Conservation (phyloP, 2,329 filamentous ascomycete species). For the Pyricularia pennisetigena region DNA sequence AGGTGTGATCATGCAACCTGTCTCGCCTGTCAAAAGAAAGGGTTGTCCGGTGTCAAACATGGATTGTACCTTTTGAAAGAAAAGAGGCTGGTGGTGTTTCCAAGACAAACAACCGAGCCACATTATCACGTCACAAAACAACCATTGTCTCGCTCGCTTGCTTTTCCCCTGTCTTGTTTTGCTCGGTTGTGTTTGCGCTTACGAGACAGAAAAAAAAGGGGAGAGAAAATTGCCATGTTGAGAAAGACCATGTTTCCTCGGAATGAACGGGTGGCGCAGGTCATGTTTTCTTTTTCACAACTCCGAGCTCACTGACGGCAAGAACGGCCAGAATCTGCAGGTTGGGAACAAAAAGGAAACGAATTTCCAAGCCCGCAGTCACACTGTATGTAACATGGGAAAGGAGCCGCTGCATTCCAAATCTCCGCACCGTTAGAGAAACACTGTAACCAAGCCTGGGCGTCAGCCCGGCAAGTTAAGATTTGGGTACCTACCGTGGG, state of each 20-base stretch:
- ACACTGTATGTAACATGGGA: background rate
- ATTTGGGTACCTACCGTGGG: background rate
- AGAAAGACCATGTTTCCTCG: background rate
- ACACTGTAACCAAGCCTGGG: background rate
- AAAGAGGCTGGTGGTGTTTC: background rate
- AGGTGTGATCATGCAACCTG: background rate
- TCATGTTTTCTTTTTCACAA: background rate
- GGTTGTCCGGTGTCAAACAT: background rate
- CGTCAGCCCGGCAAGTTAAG: background rate
- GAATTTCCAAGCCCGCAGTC: background rate
- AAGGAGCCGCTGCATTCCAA: background rate
- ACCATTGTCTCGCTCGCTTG: background rate
- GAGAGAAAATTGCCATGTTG: background rate
- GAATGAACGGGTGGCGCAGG: background rate
- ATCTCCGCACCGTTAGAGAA: background rate
- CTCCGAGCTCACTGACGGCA: background rate
- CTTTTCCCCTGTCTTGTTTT: background rate
- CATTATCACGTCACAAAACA: background rate
- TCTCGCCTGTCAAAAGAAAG: background rate
- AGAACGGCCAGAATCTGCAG: background rate
- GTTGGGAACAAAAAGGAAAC: background rate
- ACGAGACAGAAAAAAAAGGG: background rate
- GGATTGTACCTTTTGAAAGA: background rate
- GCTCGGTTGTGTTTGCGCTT: background rate
- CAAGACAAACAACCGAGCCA: background rate